Evolutionary conservation across 2,329 filamentous ascomycete genomes (phyloP), one percentile per base, ranked within the genome.

Genomic region (Fusarium anguioides): DNA sequence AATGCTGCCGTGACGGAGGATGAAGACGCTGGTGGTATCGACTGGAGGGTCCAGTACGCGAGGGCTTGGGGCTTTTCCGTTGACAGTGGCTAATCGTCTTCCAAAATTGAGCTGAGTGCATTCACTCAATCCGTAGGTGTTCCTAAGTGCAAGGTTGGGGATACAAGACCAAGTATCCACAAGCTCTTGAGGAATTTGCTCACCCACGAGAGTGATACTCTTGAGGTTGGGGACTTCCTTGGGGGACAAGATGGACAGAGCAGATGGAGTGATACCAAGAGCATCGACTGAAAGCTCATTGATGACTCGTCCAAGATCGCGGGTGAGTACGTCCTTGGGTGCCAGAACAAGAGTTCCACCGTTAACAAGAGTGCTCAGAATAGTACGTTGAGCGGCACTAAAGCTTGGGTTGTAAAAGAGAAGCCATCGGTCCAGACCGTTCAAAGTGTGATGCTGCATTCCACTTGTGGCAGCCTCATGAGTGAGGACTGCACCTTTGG

Each of bases 391-490:
- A 23, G 69, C 68, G 3, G 69, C 69, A n/a, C 60, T 67, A 37
- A 69, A 69, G 31, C 60, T 66, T 3, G 69, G 69, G 8, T 66
- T 72, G 23, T 69, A 70, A 31, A 72, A 72, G 15, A 72, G 68
- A 24, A 72, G 51, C 68, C 58, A 64, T 0, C 64, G 50, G 8
- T 17, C n/a, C 6, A 60, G 36, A 0, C 47, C 56, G 5, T 70
- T 66, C 18, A 70, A 3, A 26, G 58, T 44, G 8, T 54, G 53
- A 2, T 65, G 40, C 14, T 54, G 39, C 35, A 65, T 65, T 1
- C 62, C 62, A 8, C 62, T 52, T 0, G 62, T 65, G 3, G 62
- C 62, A 1, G 62, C 69, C 7, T 54, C 47, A 12, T 73, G 66
- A 5, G 54, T 60, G 12, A 72, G 39, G 0, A 67, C 10, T 6